Base-by-base conservation (phyloP, 139 green algal genomes). In the Cymbomonas tetramitiformis region DNA sequence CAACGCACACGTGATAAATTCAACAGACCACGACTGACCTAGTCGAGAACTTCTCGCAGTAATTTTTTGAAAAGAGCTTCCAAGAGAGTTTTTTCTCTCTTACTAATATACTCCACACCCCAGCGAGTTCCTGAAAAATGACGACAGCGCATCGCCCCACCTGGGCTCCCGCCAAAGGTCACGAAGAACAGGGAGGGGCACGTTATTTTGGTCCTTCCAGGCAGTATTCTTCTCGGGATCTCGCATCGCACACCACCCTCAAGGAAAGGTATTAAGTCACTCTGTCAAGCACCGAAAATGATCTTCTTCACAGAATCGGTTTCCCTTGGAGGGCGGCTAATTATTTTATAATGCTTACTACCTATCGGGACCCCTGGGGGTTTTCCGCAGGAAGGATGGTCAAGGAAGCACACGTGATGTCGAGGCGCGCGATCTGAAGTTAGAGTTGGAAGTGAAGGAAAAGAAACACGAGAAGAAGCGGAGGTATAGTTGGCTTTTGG, bases 121-220 rank as follows among this genome's bases (percentile, higher is more conserved):
- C n/a, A n/a, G n/a, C n/a, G n/a, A n/a, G n/a, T n/a, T n/a, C n/a
- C n/a, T n/a, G n/a, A 43, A 43, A 0, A 43, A 77, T 77, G 70
- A 77, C 70, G 36, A 77, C 70, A 6, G 70, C 70, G 8, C 64
- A 68, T 12, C 46, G 70, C 5, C 60, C 73, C 26, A 80, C 73
- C 31, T 80, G 73, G 73, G 65, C 61, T 3, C 55, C 73, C 3
- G 73, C 73, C 0, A 66, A 70, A 26, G 73, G 73, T 7, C 33
- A 44, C 8, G 71, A 78, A 48, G 58, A 79, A 38, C 73, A 80
- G 56, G 73, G 70, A n/a, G 71, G 73, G 0, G 50, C 52, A 8
- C 47, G 71, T 24, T 53, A 62, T 7, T 76, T 79, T 28, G 69
- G 56, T 3, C 65, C 71, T 9, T 61, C 38, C 50, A 26, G 62